These are phyloP conservation scores for Laburnicola sp. DNA, from an alignment of 2,329 filamentous ascomycete species.

Conservation along the genomic window DNA sequence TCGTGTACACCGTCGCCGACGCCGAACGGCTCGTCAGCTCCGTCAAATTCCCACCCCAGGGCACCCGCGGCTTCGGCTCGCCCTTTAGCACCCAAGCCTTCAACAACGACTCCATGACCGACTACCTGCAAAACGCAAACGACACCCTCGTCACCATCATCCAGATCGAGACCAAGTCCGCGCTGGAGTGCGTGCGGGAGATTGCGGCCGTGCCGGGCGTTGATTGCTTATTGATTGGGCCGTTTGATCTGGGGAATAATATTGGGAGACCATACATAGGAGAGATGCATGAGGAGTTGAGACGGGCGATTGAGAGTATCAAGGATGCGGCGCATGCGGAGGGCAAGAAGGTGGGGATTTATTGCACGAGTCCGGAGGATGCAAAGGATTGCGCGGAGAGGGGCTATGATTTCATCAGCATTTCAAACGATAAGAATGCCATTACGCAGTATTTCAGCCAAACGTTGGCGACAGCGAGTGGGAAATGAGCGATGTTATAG, in stretches of 20 bases:
- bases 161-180: slow-evolving; percentile 52
- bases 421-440: slow-evolving; percentile 51
- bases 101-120: slow-evolving; percentile 44
- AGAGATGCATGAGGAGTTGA: slow-evolving; percentile 55
- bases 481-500: slow-evolving; percentile 14
- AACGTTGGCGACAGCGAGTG: slow-evolving; percentile 40
- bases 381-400: slow-evolving; percentile 56
- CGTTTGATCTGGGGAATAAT: slow-evolving; percentile 61
- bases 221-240: slow-evolving; percentile 58
- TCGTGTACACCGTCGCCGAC: slow-evolving; percentile 58
- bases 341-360: slow-evolving; percentile 60
- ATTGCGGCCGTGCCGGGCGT: slow-evolving; percentile 58
- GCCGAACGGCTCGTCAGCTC: slow-evolving; percentile 56
- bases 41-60: slow-evolving; percentile 60
- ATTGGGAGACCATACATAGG: slow-evolving; percentile 57
- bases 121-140: slow-evolving; percentile 61
- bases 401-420: slow-evolving; percentile 59
- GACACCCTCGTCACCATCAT: slow-evolving; percentile 55
- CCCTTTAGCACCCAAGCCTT: slow-evolving; percentile 57
- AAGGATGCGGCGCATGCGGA: slow-evolving; percentile 55
- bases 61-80: slow-evolving; percentile 59
- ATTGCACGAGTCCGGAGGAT: slow-evolving; percentile 56
- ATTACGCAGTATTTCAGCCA: slow-evolving; percentile 48
- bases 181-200: slow-evolving; percentile 47
- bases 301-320: slow-evolving; percentile 56